Percentiles rank a stretch among this genome's conserved stretches.
Evolutionary conservation across 2,329 filamentous ascomycete genomes (phyloP).

Genomic region (Arthrinium phaeospermum): DNA sequence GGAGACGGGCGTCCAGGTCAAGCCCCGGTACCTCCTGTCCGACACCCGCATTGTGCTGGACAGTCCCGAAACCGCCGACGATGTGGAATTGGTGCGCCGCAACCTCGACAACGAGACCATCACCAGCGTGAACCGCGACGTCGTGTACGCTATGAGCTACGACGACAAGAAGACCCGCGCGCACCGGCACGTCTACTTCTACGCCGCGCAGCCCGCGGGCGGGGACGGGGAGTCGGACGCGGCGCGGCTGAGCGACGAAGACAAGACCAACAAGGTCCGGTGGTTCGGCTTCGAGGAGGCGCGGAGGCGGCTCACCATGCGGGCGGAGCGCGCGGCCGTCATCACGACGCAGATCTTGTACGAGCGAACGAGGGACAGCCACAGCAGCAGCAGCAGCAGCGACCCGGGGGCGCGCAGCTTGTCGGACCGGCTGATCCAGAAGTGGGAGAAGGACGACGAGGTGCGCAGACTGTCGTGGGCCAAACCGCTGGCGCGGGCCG

Average conservation of each 20-base stretch:
- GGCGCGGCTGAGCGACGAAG: background rate
- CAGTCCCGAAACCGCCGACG: background rate
- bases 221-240: background rate
- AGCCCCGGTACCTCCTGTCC: background rate
- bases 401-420: background rate
- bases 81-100: background rate
- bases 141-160: conserved; percentile 8
- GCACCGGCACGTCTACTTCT: background rate
- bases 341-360: background rate
- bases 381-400: too few relatives aligned
- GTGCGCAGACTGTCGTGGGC: background rate
- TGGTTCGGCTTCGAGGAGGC: conserved; percentile 6
- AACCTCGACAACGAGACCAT: background rate
- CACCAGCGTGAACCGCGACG: background rate
- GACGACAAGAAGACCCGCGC: background rate
- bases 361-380: background rate
- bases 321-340: background rate
- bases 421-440: background rate
- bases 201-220: background rate
- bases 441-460: background rate
- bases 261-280: background rate
- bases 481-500: background rate
- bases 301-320: background rate
- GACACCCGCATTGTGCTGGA: background rate
- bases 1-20: conserved; percentile 5